Conservation (phyloP, 139 green algal species). For the Prasinococcaceae sp. region DNA sequence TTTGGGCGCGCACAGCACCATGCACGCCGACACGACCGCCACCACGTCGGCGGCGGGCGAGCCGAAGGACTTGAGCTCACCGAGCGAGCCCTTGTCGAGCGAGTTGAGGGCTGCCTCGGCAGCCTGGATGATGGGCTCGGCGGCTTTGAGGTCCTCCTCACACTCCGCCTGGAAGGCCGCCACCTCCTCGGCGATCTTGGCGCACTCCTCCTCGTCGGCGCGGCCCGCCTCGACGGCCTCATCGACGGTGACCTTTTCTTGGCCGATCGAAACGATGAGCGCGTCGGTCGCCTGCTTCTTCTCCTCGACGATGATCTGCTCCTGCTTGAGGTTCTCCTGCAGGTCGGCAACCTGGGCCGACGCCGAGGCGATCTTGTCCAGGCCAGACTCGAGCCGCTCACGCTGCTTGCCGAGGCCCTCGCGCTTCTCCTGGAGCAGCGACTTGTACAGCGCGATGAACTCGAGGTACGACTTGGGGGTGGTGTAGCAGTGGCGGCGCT, state of each 20-base stretch:
- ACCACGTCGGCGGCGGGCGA: constrained; percentile 61
- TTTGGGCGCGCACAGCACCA: constrained; percentile 61
- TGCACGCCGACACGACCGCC: constrained; percentile 58
- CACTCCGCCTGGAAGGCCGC: constrained; percentile 73
- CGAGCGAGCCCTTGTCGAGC: constrained; percentile 69
- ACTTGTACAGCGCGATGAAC: constrained; percentile 70
- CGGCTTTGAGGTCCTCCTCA: constrained; percentile 28
- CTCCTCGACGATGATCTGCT: constrained; percentile 77
- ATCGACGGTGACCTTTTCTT: constrained; percentile 75
- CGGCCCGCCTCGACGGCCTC: constrained; percentile 60
- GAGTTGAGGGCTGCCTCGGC: constrained; percentile 76
- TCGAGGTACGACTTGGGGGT: constrained; percentile 88
- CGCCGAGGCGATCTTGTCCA: constrained; percentile 71
- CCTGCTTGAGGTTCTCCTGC: constrained; percentile 56
- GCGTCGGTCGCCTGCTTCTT: constrained; percentile 70
- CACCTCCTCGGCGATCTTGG: constrained; percentile 37
- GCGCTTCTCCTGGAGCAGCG: constrained; percentile 23
- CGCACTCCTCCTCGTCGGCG: constrained; percentile 46
- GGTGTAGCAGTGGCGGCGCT: constrained; percentile 67
- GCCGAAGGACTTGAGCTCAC: constrained; percentile 83
- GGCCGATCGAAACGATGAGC: constrained; percentile 74
- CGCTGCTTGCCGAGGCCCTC: constrained; percentile 41
- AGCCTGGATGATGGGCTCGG: constrained; percentile 71
- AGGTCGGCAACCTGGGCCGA: constrained; percentile 67
- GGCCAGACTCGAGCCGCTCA: constrained; percentile 60